A percentile compares a stretch with the other conserved stretches of the same genome.
These are phyloP conservation scores for Backusella morwellensis DNA, from an alignment of 192 early-diverging fungal genomes.

Conservation along the genomic window DNA sequence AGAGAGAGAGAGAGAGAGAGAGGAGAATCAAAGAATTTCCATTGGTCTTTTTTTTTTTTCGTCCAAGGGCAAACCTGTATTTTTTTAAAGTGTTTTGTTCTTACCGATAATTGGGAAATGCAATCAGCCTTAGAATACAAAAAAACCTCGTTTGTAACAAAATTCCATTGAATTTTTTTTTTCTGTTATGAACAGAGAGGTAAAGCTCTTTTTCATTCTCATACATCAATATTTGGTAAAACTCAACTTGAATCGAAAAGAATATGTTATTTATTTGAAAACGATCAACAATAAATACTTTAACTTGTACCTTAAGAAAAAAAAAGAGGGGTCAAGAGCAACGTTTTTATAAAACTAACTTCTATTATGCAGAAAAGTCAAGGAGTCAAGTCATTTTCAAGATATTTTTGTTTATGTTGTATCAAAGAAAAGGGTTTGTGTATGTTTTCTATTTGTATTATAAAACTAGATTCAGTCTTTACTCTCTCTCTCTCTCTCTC, in stretches of 20 bases:
- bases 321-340: not conserved
- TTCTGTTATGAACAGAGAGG: no score
- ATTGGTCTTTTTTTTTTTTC: no score
- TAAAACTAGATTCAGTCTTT: no score
- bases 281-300: not conserved
- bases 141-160: not conserved
- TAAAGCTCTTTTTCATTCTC: no score
- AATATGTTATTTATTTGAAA: not conserved
- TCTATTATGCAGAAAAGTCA: not conserved
- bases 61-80: not conserved
- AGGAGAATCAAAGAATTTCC: no score
- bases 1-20: no score
- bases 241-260: not conserved
- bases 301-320: not conserved
- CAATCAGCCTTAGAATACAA: not conserved
- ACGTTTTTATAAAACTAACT: not conserved
- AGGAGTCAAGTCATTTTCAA: conserved; percentile 1
- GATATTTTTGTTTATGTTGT: not conserved
- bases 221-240: not conserved
- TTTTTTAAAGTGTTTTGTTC: no score
- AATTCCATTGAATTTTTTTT: not conserved
- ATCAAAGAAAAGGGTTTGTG: no score
- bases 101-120: not conserved
- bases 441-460: no score
- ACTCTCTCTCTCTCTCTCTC: no score